Base-by-base conservation (phyloP, 2,329 filamentous ascomycete genomes). In the Aspergillus thermomutatus region DNA sequence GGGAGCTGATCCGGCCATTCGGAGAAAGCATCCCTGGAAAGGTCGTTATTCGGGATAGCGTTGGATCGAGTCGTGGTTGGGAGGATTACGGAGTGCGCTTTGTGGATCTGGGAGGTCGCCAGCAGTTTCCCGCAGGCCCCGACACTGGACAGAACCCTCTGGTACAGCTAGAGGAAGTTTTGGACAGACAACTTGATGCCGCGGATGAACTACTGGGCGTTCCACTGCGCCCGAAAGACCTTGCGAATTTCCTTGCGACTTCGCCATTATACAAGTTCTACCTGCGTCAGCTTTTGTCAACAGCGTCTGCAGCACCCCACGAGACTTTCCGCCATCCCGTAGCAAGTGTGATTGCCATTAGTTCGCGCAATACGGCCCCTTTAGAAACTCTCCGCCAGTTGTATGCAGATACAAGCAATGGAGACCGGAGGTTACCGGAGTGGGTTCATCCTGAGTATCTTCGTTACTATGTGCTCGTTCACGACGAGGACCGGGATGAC, bases 321-420 rank as follows among this genome's bases (percentile, higher is more conserved):
- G 94, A 99, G 76, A 94, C 94, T 0, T 96, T 97, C 74, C 85
- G 89, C 4, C 94, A 99, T 71, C 94, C 95, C 0, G 93, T 97
- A 23, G 92, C 93, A 5, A 93, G 92, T 68, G 86, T 99, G 43
- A 93, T 97, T 71, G 92, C 92, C 26, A 96, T 97, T 68, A 97
- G 92, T 72, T 97, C 94, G 9, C 85, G 89, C 56, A 96, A 92
- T 64, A 79, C 85, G 28, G 80, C 86, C 17, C 93, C 95, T 0
- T 92, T 97, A 61, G 92, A 96, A 70, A 89, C 94, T 55, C 80
- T 99, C 46, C 83, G 92, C 54, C 87, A 85, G 63, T 79, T 99
- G 3, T 99, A 97, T 72, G 83, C 85, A 50, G 89, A 91, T 63
- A 94, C 91, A n/a, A 92, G 86, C 62, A 85, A 87, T 56, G 92